phyloP scores from a whole-genome alignment of 176 grass and related monocot species.

The Tillandsia fasciculata region DNA sequence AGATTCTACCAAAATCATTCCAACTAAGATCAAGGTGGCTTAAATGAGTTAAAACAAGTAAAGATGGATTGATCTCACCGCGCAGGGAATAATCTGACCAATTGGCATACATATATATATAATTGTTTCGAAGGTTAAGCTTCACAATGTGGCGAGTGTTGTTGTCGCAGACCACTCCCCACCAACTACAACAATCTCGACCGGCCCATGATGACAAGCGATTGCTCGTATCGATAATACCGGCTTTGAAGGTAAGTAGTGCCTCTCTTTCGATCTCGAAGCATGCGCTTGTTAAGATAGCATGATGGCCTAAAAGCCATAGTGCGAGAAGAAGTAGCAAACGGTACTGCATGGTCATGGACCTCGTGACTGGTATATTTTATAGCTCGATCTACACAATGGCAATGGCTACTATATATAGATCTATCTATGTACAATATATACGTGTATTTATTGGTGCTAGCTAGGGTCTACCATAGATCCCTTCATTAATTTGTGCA shows the following conservation, averaged over 20 bases:
- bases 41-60: conserved; percentile 5
- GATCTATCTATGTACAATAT: too few species aligned
- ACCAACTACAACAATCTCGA: background rate
- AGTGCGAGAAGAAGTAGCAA: background rate
- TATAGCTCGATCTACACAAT: too few species aligned
- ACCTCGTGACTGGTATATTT: too few species aligned
- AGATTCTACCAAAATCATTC: conserved; percentile 13
- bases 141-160: background rate
- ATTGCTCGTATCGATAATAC: background rate
- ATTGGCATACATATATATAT: background rate
- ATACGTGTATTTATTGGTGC: too few species aligned
- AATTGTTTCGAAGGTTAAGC: background rate
- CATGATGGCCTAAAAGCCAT: background rate
- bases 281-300: background rate
- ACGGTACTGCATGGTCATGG: background rate
- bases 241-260: background rate
- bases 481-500: background rate
- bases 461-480: too few species aligned
- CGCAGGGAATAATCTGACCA: background rate
- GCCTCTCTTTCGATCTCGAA: background rate
- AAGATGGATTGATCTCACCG: conserved; percentile 17
- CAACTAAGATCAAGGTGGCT: background rate
- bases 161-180: background rate
- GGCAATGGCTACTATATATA: too few species aligned
- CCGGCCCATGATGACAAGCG: background rate